phyloP scores from a whole-genome alignment of 176 grass and related monocot genomes.

The Raddia distichophylla region DNA sequence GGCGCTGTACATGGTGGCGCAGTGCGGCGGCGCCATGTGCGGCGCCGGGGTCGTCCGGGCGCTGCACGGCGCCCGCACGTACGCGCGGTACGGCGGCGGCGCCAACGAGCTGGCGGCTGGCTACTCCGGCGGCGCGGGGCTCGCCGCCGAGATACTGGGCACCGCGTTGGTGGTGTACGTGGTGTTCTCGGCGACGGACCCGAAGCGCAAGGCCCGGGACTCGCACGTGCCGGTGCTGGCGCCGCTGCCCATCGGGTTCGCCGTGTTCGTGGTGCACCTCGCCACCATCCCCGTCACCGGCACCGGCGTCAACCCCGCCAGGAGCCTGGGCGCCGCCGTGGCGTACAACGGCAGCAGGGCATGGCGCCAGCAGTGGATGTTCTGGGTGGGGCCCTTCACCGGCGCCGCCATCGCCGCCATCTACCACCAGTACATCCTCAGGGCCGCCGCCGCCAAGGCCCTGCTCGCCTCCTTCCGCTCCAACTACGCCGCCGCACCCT shows the following conservation, averaged over 20 bases:
- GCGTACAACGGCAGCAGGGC: conserved; percentile 40
- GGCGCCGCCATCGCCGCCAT: conserved; percentile 34
- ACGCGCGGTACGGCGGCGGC: conserved; percentile 59
- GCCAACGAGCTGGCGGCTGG: conserved; percentile 62
- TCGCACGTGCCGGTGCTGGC: conserved; percentile 47
- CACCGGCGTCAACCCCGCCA: conserved; percentile 47
- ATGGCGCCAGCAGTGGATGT: conserved; percentile 47
- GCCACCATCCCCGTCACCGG: conserved; percentile 47
- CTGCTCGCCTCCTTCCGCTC: conserved; percentile 27
- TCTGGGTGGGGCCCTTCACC: conserved; percentile 46
- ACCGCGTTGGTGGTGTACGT: conserved; percentile 81
- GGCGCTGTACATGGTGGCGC: conserved; percentile 39
- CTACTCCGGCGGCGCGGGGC: conserved; percentile 57
- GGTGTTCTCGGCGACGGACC: conserved; percentile 81
- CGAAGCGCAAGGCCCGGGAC: conserved; percentile 69
- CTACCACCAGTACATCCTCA: conserved; percentile 50
- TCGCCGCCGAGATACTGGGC: conserved; percentile 68
- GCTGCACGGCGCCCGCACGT: conserved; percentile 3
- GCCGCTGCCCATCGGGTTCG: too few species aligned
- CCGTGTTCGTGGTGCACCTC: conserved; percentile 25
- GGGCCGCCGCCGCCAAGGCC: conserved; percentile 42
- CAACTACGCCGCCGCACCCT: conserved; percentile 13
- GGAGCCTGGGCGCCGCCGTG: conserved; percentile 34
- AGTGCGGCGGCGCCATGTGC: conserved; percentile 50
- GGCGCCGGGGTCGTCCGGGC: conserved; percentile 34